Evolutionary conservation across 108 stramenopile genomes (phyloP).

Genomic region (Seminavis robusta): DNA sequence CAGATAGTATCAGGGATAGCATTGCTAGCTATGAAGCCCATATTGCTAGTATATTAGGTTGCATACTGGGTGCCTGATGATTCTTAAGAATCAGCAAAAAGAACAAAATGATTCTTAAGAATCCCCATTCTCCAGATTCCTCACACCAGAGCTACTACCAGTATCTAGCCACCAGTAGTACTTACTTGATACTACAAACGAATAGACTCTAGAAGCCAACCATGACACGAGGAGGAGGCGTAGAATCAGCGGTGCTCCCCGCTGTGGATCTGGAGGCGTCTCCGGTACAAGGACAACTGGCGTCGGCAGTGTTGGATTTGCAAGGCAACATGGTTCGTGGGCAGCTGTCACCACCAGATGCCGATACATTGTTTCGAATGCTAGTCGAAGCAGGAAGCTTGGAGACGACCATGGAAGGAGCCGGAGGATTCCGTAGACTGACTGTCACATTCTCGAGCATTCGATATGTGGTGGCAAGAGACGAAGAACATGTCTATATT

Average conservation of each 20-base stretch:
- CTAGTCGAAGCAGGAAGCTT: constrained; percentile 4
- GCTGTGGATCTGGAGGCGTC: constrained; percentile 9
- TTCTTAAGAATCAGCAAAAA: too few relatives aligned
- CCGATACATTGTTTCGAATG: constrained; percentile 9
- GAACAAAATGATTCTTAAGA: too few relatives aligned
- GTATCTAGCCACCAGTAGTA: too few relatives aligned
- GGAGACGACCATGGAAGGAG: background rate
- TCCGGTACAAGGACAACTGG: constrained; percentile 13
- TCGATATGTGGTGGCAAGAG: constrained; percentile 12
- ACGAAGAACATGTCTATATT: constrained; percentile 14
- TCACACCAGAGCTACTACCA: too few relatives aligned
- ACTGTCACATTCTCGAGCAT: constrained; percentile 5
- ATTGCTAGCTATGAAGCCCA: too few relatives aligned
- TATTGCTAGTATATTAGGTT: too few relatives aligned
- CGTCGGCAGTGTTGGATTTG: constrained; percentile 8
- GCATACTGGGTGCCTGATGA: too few relatives aligned
- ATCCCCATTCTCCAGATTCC: too few relatives aligned
- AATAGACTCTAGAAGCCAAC: too few relatives aligned
- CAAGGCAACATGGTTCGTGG: constrained; percentile 12
- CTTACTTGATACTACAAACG: too few relatives aligned
- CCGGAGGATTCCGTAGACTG: background rate
- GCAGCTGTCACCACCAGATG: constrained; percentile 3
- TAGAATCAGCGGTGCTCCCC: background rate
- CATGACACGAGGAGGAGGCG: too few relatives aligned
- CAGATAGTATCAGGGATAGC: too few relatives aligned